A percentile compares a stretch with the other conserved stretches of the same genome.
Conservation (phyloP, 164 flowering plant genomes). For the Vitis riparia region DNA sequence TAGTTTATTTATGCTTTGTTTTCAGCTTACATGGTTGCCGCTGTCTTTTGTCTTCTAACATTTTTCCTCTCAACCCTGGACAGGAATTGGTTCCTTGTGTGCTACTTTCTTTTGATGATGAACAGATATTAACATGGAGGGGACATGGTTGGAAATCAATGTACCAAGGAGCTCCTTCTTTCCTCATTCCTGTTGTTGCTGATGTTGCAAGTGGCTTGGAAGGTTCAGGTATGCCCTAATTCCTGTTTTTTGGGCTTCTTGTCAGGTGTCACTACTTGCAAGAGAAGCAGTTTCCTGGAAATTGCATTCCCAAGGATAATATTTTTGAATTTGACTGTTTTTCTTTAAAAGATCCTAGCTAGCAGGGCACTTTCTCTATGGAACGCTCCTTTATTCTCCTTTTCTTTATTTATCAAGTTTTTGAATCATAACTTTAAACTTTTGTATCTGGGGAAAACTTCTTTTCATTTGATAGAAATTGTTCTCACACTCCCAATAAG, state of each 20-base stretch:
- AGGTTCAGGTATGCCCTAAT: constrained; percentile 39
- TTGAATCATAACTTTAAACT: too few relatives aligned
- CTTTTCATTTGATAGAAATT: too few relatives aligned
- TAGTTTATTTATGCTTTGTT: neutral
- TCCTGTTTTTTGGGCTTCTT: too few relatives aligned
- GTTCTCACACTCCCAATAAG: too few relatives aligned
- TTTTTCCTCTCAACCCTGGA: neutral
- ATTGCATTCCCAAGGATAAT: neutral
- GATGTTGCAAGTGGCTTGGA: constrained; percentile 15
- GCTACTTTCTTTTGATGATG: constrained; percentile 84
- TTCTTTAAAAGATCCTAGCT: too few relatives aligned
- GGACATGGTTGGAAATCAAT: constrained; percentile 83
- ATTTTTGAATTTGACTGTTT: neutral
- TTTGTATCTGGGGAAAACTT: too few relatives aligned
- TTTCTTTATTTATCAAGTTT: too few relatives aligned
- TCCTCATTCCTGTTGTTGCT: constrained; percentile 9
- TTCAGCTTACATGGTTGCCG: neutral
- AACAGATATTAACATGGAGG: constrained; percentile 92
- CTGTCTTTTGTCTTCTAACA: neutral
- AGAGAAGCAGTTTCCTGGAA: constrained; percentile 14
- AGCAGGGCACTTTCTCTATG: too few relatives aligned
- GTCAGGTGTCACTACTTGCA: neutral
- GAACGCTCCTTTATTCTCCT: too few relatives aligned
- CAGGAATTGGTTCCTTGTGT: constrained; percentile 99
- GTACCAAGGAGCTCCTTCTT: constrained; percentile 35